These are phyloP conservation scores for Fusarium sp. DNA, from an alignment of 2,329 filamentous ascomycete genomes.

Conservation along the genomic window DNA sequence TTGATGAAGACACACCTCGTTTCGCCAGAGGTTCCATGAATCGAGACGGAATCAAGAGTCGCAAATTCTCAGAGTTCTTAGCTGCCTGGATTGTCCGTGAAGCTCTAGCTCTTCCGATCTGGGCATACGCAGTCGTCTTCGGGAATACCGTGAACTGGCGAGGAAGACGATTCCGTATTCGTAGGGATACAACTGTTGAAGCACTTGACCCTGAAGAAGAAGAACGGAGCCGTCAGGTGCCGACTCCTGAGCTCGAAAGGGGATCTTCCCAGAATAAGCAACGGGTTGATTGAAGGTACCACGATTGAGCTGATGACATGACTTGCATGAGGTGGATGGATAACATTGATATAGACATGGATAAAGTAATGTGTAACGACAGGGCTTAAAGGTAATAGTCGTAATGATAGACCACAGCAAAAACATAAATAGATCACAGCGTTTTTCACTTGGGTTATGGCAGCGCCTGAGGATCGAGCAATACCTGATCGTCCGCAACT, in stretches of 20 bases:
- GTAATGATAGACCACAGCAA: constrained; percentile 13
- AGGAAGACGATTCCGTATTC: constrained; percentile 82
- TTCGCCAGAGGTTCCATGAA: constrained; percentile 69
- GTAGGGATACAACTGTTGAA: constrained; percentile 82
- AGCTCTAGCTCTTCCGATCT: constrained; percentile 84
- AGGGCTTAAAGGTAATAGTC: neutral
- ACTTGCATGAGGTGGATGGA: neutral
- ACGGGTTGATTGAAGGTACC: constrained; percentile 34
- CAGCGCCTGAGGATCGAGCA: neutral
- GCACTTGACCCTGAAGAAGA: constrained; percentile 43
- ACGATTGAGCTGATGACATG: neutral
- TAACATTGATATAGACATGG: neutral
- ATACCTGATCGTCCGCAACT: neutral
- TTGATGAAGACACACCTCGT: constrained; percentile 76
- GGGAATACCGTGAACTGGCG: constrained; percentile 90
- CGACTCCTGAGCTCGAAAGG: constrained; percentile 41
- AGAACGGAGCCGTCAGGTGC: constrained; percentile 6
- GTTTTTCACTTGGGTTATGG: neutral
- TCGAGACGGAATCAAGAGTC: constrained; percentile 53
- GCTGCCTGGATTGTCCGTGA: constrained; percentile 88
- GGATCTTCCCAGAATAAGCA: constrained; percentile 38
- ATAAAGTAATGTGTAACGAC: constrained; percentile 18
- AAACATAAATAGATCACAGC: constrained; percentile 2
- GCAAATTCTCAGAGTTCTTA: constrained; percentile 77
- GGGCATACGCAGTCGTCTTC: constrained; percentile 89